Conservation (phyloP, 352 stramenopile genomes). For the Pythium diclinum region DNA sequence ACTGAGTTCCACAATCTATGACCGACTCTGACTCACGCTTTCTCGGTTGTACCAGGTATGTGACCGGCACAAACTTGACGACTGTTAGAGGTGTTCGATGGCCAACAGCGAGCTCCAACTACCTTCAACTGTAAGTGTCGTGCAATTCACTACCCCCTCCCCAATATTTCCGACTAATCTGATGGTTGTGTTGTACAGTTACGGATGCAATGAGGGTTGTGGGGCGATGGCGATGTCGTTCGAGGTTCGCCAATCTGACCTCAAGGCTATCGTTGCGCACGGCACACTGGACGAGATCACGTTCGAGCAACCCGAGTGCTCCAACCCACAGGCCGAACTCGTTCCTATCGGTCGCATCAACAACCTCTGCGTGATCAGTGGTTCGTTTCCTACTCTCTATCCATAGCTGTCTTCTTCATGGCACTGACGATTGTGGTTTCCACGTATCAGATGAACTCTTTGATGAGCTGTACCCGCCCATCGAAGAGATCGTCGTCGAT, state of each 20-base stretch:
- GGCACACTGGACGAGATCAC: neutral
- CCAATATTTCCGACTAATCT: too few species aligned
- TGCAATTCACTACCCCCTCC: too few species aligned
- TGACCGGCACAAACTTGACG: neutral
- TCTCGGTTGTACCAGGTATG: neutral
- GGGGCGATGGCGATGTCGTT: neutral
- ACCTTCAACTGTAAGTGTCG: too few species aligned
- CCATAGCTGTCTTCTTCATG: too few species aligned
- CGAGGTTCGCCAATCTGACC: neutral
- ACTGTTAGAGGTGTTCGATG: neutral
- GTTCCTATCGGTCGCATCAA: neutral
- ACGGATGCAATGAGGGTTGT: too few species aligned
- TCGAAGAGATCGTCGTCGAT: neutral
- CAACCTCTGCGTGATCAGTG: neutral
- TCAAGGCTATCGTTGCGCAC: neutral
- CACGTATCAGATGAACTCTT: neutral
- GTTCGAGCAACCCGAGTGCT: neutral
- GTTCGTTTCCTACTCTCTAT: too few species aligned
- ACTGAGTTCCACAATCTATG: too few species aligned
- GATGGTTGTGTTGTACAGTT: too few species aligned
- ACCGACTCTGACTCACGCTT: too few species aligned
- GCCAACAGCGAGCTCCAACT: too few species aligned
- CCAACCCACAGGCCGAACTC: neutral
- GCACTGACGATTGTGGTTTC: too few species aligned
- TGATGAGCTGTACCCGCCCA: neutral